Evolutionary conservation across 345 rosid genomes (phyloP), one percentile per base, ranked within the genome.

Genomic region (Moricandia arvensis): DNA sequence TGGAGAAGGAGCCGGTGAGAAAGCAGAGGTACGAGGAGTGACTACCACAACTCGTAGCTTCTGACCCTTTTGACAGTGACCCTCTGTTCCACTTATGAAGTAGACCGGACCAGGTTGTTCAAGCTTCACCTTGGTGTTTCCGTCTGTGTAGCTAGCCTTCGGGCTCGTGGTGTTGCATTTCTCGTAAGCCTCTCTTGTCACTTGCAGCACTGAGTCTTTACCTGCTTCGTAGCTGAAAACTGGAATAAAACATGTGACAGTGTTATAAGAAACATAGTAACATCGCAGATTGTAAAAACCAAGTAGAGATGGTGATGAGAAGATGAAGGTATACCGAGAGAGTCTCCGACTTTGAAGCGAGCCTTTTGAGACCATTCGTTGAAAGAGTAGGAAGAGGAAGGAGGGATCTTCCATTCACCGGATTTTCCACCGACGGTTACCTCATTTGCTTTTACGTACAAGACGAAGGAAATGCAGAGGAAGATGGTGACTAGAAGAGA

Each of bases 331-430:
- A 45, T 86, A 90, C 96, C 87, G 0, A 93, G 82, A 41, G 79
- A 61, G 78, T 92, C 93, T 26, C 92, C 93, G 27, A 87, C 79
- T 57, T 70, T 80, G 81, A 92, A 92, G 35, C 97, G 93, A 59
- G 89, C 35, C 0, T 47, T 76, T 67, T 73, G 83, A 63, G 96
- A 88, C 96, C 97, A 92, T 18, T 78, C 74, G 72, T 86, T 85
- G 70, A 92, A 90, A 18, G 93, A 83, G 77, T 72, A 82, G 6
- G 92, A 71, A 73, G 88, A 68, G 1, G 91, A 84, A 65, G 88
- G 21, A 1, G 92, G 92, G 63, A 85, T 47, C 54, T 81, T 86
- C 92, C 92, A 88, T 11, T 79, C 86, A 26, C 82, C 85, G 17
- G 80, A 8, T 69, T 86, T 82, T 43, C 88, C 87, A n/a, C 92